Percentiles rank a stretch among this genome's conserved stretches.
phyloP scores from a whole-genome alignment of 2,329 filamentous ascomycete species.

The Colletotrichum orbiculare region DNA sequence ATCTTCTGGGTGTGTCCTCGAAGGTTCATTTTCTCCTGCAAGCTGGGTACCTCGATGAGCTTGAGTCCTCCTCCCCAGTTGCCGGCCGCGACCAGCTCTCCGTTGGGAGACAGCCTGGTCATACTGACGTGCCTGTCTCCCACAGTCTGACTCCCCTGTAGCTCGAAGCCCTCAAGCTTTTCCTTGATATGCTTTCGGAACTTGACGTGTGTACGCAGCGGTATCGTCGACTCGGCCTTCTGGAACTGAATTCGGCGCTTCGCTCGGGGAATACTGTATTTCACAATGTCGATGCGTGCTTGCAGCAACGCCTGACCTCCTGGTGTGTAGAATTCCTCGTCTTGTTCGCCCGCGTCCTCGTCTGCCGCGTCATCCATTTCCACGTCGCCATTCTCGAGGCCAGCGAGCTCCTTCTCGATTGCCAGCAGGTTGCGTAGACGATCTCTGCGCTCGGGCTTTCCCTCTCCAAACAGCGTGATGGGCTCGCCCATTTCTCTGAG shows the following conservation, averaged over 20 bases:
- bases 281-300: slow-evolving; percentile 82
- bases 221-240: slow-evolving; percentile 83
- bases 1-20: slow-evolving; percentile 90
- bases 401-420: slow-evolving; percentile 73
- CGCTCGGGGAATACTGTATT: slow-evolving; percentile 85
- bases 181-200: slow-evolving; percentile 92
- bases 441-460: slow-evolving; percentile 85
- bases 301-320: slow-evolving; percentile 80
- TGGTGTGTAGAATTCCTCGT: slow-evolving; percentile 95
- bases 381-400: slow-evolving; percentile 66
- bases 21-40: slow-evolving; percentile 80
- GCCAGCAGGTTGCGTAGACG: slow-evolving; percentile 84
- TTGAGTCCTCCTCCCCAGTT: slow-evolving; percentile 95
- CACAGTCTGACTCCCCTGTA: slow-evolving; percentile 93
- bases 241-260: slow-evolving; percentile 82
- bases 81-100: slow-evolving; percentile 85
- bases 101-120: slow-evolving; percentile 88
- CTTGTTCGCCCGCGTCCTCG: slow-evolving; percentile 69
- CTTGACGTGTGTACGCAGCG: slow-evolving; percentile 89
- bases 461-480: slow-evolving; percentile 94
- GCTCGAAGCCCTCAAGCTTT: slow-evolving; percentile 81
- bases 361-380: slow-evolving; percentile 68
- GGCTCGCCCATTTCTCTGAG: slow-evolving; percentile 92
- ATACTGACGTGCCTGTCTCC: slow-evolving; percentile 93
- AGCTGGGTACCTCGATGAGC: slow-evolving; percentile 82